phyloP scores from a whole-genome alignment of 2,329 filamentous ascomycete genomes.

The Colletotrichum lupini region DNA sequence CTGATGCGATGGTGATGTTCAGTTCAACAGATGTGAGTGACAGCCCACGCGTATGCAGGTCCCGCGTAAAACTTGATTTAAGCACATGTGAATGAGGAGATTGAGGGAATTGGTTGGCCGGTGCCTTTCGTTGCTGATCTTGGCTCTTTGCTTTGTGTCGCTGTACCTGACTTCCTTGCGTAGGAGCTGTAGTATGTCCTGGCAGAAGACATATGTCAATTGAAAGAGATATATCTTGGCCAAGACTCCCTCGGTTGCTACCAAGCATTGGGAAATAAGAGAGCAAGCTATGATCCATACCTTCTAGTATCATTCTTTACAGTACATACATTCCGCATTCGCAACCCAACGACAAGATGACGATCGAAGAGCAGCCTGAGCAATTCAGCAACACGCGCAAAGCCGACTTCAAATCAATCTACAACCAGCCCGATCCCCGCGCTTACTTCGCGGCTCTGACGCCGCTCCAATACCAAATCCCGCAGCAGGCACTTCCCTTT shows the following conservation, averaged over 20 bases:
- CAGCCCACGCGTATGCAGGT: too few species aligned
- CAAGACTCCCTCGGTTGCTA: too few species aligned
- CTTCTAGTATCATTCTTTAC: not conserved
- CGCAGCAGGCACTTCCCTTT: constrained; percentile 17
- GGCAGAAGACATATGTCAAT: too few species aligned
- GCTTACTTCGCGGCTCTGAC: constrained; percentile 15
- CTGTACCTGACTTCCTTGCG: not conserved
- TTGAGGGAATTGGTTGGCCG: not conserved
- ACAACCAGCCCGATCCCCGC: constrained; percentile 18
- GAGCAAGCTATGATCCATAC: not conserved
- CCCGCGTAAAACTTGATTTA: not conserved
- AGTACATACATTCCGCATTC: not conserved
- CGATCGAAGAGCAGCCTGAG: constrained; percentile 9
- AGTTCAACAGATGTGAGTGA: not conserved
- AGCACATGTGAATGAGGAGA: not conserved
- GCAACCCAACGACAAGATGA: not conserved
- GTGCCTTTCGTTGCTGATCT: not conserved
- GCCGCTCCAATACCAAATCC: constrained; percentile 19
- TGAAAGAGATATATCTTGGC: not conserved
- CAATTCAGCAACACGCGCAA: constrained; percentile 9
- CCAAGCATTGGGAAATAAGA: not conserved
- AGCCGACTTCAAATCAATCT: constrained; percentile 25
- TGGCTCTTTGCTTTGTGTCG: not conserved
- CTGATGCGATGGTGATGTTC: not conserved
- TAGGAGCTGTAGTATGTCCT: too few species aligned